phyloP scores from a whole-genome alignment of 345 rosid genomes.

The Anastatica hierochuntica region DNA sequence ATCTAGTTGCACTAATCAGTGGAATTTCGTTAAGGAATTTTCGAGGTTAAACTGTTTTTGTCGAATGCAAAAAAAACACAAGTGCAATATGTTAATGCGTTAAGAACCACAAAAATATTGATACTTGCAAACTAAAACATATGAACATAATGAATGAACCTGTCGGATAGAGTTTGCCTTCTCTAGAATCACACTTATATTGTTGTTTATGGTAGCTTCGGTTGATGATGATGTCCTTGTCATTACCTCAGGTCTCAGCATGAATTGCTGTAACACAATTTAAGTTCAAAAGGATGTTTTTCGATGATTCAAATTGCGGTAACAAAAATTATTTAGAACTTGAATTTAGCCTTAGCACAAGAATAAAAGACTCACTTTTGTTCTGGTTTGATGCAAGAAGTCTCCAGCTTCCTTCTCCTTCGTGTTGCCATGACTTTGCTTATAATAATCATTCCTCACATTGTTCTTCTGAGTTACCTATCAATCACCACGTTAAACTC shows the following conservation, averaged over 20 bases:
- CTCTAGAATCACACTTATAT: conserved; percentile 64
- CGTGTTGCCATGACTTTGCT: conserved; percentile 36
- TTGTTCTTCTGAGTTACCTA: conserved; percentile 30
- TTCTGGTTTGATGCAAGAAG: conserved; percentile 70
- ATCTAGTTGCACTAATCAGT: too few relatives aligned
- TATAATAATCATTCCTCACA: conserved; percentile 23
- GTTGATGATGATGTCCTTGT: conserved; percentile 26
- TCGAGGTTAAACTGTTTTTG: too few relatives aligned
- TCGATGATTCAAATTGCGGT: not conserved
- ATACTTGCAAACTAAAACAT: too few relatives aligned
- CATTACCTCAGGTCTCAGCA: conserved; percentile 45
- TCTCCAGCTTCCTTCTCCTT: conserved; percentile 54
- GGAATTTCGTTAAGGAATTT: too few relatives aligned
- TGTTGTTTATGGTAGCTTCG: conserved; percentile 32
- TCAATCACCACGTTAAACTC: conserved; percentile 7
- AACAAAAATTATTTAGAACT: too few relatives aligned
- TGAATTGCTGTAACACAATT: conserved; percentile 79
- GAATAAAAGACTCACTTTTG: conserved; percentile 52
- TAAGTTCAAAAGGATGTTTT: not conserved
- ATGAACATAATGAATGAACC: conserved; percentile 39
- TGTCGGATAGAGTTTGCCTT: conserved; percentile 90
- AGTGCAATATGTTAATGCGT: too few relatives aligned
- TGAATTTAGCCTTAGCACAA: too few relatives aligned
- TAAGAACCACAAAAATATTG: too few relatives aligned
- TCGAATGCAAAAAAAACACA: too few relatives aligned